Base-by-base conservation (phyloP, 106 monocot genomes). In the Dendrobium chrysotoxum region DNA sequence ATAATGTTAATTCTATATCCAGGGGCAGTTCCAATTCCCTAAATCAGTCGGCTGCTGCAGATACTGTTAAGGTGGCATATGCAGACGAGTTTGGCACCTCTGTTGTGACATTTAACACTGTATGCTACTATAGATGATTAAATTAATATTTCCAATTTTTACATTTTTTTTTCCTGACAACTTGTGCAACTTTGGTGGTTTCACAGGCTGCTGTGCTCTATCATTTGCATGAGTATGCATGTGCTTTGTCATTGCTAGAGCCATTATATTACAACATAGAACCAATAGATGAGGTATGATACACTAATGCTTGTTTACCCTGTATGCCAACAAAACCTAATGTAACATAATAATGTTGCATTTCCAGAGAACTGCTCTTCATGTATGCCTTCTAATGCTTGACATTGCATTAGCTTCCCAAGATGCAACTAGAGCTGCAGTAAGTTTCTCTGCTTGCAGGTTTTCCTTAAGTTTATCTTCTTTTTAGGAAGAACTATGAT, bases 211-310 rank as follows among this genome's bases (percentile, higher is more conserved):
- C 90, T 53, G 67, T 94, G 61, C 89, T 93, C 40, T 94, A 89
- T 77, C 92, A 92, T 72, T 78, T 96, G 11, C 91, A 89, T 84
- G 93, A 96, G 26, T 94, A 94, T 86, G 61, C 57, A 53, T 67
- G 42, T 78, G 90, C 92, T 61, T 76, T 92, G 40, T 84, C 90
- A 71, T 73, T 94, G 53, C 81, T 96, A 76, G 87, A 89, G 64
- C 84, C 87, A 40, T 80, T 96, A 64, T 93, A 86, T 88, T 84
- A 89, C 68, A 92, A 90, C 55, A 86, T 96, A 75, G 90, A 93
- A 75, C 91, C 90, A 13, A 86, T 96, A 57, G 93, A 96, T 85
- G 96, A 96, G 96, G 96, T 96, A 86, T 47, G 30, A 78, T 35
- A 20, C 44, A 9, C 21, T 82, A 75, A 28, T 50, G 23, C 2